Conservation (phyloP, 768 basidiomycete genomes). For the Calocybe cyanea region DNA sequence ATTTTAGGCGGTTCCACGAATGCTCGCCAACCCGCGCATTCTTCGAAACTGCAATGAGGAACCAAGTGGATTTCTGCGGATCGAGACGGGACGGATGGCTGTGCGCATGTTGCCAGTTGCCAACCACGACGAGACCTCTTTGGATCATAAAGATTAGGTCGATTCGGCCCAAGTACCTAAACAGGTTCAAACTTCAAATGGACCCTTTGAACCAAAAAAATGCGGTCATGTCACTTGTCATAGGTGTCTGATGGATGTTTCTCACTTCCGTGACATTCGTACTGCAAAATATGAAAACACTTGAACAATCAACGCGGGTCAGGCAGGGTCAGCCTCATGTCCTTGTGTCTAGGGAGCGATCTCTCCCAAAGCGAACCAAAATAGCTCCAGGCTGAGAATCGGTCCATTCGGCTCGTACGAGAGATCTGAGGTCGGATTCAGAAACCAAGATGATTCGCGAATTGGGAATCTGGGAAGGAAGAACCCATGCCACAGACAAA, state of each 20-base stretch:
- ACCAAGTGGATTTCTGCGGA: constrained; percentile 34
- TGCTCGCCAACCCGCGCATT: constrained; percentile 18
- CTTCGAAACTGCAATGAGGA: constrained; percentile 24
- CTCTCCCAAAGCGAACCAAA: background rate
- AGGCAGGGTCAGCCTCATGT: constrained; percentile 1
- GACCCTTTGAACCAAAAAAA: background rate
- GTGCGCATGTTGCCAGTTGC: constrained; percentile 30
- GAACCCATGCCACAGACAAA: too few relatives aligned
- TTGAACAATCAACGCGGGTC: constrained; percentile 3
- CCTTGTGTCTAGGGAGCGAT: background rate
- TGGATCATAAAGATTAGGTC: constrained; percentile 23
- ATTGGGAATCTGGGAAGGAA: too few relatives aligned
- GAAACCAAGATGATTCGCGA: too few relatives aligned
- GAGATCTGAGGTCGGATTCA: too few relatives aligned
- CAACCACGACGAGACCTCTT: constrained; percentile 21
- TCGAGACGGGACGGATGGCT: constrained; percentile 25
- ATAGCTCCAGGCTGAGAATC: background rate
- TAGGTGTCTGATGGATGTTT: constrained; percentile 1
- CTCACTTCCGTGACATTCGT: background rate
- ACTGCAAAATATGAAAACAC: background rate
- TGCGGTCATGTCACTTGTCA: constrained; percentile 2
- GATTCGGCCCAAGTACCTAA: constrained; percentile 15
- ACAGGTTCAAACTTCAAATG: background rate
- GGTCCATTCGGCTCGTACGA: background rate
- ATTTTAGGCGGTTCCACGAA: constrained; percentile 22